Evolutionary conservation across 768 basidiomycete genomes (phyloP), one percentile per base, ranked within the genome.

Genomic region (Sistotremastrum suecicum): DNA sequence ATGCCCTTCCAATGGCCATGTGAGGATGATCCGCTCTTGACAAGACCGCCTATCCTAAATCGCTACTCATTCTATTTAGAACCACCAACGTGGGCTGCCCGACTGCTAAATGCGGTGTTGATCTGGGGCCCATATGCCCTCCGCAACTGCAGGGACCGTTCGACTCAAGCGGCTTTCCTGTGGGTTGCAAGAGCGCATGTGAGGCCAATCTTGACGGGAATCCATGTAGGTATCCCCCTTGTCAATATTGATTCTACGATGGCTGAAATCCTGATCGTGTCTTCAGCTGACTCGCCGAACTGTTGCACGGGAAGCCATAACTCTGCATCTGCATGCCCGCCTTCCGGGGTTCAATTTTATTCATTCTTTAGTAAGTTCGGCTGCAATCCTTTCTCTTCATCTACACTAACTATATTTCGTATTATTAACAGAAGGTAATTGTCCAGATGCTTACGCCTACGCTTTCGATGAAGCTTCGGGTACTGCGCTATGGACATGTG

Each of bases 31-130:
- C 20, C 20, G 20, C 20, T 20, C 20, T 20, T 12, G 2, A 12
- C 37, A 37, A 10, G 37, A 37, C 12, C 37, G 10, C 2, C 12
- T 10, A 12, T 10, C 10, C 12, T 10, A 10, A 12, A 10, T 2
- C 37, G 12, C 10, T 10, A 37, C 10, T 10, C 10, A 10, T 37
- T 37, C 2, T 10, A 12, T 10, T 12, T 2, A 37, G 37, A 12
- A 63, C 61, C 45, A 80, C 76, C 60, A 70, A 68, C 56, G 64
- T 59, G 39, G 72, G 69, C 8, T 83, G 81, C 54, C 61, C 58
- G 31, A 59, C 72, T 12, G 70, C 79, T 1, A 63, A 58, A 41
- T 66, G 63, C 53, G 53, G 57, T 11, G 60, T 63, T 12, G 63
- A 66, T 51, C 58, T 66, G 20, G 63, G 63, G 5, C 62, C 63